A percentile compares a stretch with the other conserved stretches of the same genome.
These are phyloP conservation scores for Globisporangium heterothallicum DNA, from an alignment of 352 stramenopile genomes.

Conservation along the genomic window DNA sequence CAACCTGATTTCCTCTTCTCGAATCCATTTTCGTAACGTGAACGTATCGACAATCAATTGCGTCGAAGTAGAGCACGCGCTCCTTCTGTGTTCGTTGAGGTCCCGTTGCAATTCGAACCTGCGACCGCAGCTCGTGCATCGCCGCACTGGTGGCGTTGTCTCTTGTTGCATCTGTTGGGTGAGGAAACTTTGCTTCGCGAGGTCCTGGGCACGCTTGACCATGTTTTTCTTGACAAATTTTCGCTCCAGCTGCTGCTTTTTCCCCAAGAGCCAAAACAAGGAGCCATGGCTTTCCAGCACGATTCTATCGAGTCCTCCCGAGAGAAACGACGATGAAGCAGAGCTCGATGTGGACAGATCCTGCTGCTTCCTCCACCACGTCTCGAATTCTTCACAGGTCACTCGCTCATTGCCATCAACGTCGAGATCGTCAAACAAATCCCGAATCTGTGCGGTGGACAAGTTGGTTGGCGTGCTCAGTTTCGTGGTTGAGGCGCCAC, in stretches of 20 bases:
- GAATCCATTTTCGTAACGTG: slow-evolving; percentile 28
- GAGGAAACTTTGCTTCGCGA: slow-evolving; percentile 22
- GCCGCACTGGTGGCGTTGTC: slow-evolving; percentile 7
- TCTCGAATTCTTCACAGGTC: slow-evolving; percentile 29
- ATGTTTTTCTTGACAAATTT: slow-evolving; percentile 54
- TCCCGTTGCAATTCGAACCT: slow-evolving; percentile 34
- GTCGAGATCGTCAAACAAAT: slow-evolving; percentile 37
- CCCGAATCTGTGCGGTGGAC: slow-evolving; percentile 24
- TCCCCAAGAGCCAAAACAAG: slow-evolving; percentile 40
- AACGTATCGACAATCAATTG: slow-evolving; percentile 33
- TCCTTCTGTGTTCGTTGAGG: slow-evolving; percentile 21
- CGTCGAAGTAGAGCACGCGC: neutral
- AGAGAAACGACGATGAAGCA: slow-evolving; percentile 28
- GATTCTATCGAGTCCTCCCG: slow-evolving; percentile 24
- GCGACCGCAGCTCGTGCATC: slow-evolving; percentile 25
- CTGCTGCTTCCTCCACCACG: slow-evolving; percentile 29
- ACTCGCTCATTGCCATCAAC: slow-evolving; percentile 24
- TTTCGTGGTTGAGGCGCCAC: neutral
- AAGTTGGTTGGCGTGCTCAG: slow-evolving; percentile 17
- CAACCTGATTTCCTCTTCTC: slow-evolving; percentile 40
- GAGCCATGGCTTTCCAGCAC: slow-evolving; percentile 37
- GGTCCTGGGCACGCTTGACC: slow-evolving; percentile 25
- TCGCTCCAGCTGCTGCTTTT: slow-evolving; percentile 36
- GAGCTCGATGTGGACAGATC: slow-evolving; percentile 18
- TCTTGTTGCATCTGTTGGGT: slow-evolving; percentile 6